Conservation (phyloP, 768 basidiomycete genomes). For the Lentinula sp. region DNA sequence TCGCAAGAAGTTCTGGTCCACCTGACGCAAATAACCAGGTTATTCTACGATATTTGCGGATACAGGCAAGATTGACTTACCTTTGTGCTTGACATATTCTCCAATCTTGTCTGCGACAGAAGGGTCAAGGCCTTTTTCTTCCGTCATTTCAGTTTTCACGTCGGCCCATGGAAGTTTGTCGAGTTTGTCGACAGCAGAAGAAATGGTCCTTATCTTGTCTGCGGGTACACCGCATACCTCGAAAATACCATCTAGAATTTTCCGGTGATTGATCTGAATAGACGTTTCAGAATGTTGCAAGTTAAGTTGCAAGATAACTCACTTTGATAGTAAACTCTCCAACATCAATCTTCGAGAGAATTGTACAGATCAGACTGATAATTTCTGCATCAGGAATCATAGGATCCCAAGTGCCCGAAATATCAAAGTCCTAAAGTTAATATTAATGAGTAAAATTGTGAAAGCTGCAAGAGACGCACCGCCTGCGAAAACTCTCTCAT, state of each 20-base stretch:
- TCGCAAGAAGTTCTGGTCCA: slow-evolving; percentile 68
- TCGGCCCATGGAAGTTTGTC: slow-evolving; percentile 95
- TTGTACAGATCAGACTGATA: slow-evolving; percentile 74
- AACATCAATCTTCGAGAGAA: slow-evolving; percentile 78
- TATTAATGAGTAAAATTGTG: background rate
- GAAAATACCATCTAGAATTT: slow-evolving; percentile 95
- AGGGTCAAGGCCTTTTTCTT: slow-evolving; percentile 84
- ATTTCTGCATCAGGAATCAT: slow-evolving; percentile 98
- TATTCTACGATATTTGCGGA: background rate
- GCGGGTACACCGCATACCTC: slow-evolving; percentile 90
- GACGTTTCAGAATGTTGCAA: too few relatives aligned
- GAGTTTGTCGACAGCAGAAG: slow-evolving; percentile 95
- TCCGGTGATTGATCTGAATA: slow-evolving; percentile 84
- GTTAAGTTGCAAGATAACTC: background rate
- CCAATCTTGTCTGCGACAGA: slow-evolving; percentile 90
- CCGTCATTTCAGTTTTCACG: slow-evolving; percentile 94
- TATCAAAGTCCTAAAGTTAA: slow-evolving; percentile 80
- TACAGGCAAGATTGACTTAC: slow-evolving; percentile 28
- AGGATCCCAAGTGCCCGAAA: slow-evolving; percentile 85
- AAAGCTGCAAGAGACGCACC: slow-evolving; percentile 34
- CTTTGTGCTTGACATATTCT: slow-evolving; percentile 94
- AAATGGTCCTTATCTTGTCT: slow-evolving; percentile 88
- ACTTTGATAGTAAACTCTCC: slow-evolving; percentile 96
- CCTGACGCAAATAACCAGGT: slow-evolving; percentile 36
- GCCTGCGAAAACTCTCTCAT: slow-evolving; percentile 99